Base-by-base conservation (phyloP, 768 basidiomycete species). In the Mycena kentingensis region DNA sequence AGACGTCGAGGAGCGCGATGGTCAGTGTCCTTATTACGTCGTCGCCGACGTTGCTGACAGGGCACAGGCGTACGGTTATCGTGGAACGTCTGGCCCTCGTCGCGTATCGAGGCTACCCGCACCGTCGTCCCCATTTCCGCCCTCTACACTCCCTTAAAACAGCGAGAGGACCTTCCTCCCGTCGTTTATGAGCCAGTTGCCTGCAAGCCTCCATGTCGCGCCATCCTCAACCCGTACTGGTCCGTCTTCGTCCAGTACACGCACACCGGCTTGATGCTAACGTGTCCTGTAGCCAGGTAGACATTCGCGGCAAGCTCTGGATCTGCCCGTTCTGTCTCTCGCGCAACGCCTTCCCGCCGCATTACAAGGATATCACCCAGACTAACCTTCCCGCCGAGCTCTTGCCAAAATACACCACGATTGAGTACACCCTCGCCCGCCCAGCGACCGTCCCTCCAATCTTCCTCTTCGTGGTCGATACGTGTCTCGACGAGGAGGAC, bases 21-120 rank as follows among this genome's bases (percentile, higher is more conserved):
- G 37, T 35, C 19, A 24, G 18, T 25, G 42, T 11, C 10, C n/a
- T 11, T 25, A 46, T n/a, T 21, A 12, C 32, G 27, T n/a, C n/a
- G n/a, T n/a, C n/a, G n/a, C n/a, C n/a, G n/a, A n/a, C n/a, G n/a
- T n/a, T n/a, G 44, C 34, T 51, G 25, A 21, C 28, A n/a, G 10
- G 32, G 46, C 47, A 31, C 56, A 97, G 94, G 96, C 60, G 86
- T 98, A 39, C 84, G 96, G 49, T 80, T 98, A 60, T 96, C 95
- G 41, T 98, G 96, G 97, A 99, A 99, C 71, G 92, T 95, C 52
- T 99, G 93, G 93, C 94, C 95, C 3, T 95, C 94, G 29, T 95
- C 93, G 54, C 86, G 97, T 63, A 96, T 98, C 70, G 97, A 99
- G 74, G 93, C 96, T 13, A 98, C 95, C 31, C 82, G 96, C 62